Evolutionary conservation across 2,329 filamentous ascomycete genomes (phyloP), one percentile per base, ranked within the genome.

Genomic region (Thelonectria olida): DNA sequence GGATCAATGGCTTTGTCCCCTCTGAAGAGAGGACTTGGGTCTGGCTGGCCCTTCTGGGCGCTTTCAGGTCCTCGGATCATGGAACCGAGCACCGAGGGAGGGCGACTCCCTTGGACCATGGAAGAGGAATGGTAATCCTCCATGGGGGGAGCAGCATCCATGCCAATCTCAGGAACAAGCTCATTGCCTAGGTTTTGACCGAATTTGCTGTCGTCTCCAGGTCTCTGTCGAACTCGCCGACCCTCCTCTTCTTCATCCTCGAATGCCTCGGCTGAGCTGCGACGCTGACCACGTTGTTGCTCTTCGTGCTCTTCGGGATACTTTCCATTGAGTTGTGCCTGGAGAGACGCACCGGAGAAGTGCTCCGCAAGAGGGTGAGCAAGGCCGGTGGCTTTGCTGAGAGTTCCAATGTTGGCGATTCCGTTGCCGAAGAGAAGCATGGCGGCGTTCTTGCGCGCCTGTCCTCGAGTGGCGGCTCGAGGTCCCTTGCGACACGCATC

Each of bases 91-190:
- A 75, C 71, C 0, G 83, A 86, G 3, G 76, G 78, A 10, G 71
- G 64, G 3, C 81, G 81, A 62, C 83, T 85, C 85, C 85, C 86
- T 5, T 84, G 84, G 71, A 82, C 76, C 57, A 84, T 74, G 15
- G 80, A 81, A 2, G 81, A 84, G 1, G 82, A 84, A 45, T 85
- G 85, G 54, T 89, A 85, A 60, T 96, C 91, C 5, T 87, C 86
- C 54, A 96, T 83, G 7, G 86, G 85, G 1, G 86, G 83, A 1
- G 82, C 85, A 1, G 86, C 90, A 41, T 92, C 87, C 76, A 92
- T 87, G 19, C 89, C 91, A 22, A 92, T 76, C 74, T 96, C 93
- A 19, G 90, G 77, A 48, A 79, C 74, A 1, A 76, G 74, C 17
- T 82, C 77, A 19, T 81, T 74, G n/a, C 76, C 76, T 7, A 79